These are phyloP conservation scores for Lactarius hengduanensis DNA, from an alignment of 768 basidiomycete species.

Conservation along the genomic window DNA sequence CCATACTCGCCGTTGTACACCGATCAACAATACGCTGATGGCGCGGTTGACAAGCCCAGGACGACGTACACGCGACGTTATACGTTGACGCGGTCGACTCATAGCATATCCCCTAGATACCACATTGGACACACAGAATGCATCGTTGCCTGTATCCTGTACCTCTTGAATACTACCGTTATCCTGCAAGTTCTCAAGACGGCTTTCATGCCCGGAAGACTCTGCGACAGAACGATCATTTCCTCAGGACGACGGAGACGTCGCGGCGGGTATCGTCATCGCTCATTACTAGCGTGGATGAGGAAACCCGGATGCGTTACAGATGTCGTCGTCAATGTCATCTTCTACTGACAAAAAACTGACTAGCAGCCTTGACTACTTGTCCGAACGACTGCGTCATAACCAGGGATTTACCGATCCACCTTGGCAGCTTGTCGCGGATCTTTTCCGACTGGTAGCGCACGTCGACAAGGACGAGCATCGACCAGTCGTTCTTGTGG, in stretches of 20 bases:
- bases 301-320: too few species aligned
- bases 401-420: constrained; percentile 61
- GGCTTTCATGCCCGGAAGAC: background rate
- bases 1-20: too few species aligned
- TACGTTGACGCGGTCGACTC: background rate
- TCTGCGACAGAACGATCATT: background rate
- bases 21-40: too few species aligned
- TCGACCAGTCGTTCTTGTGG: constrained; percentile 89
- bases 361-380: constrained; percentile 22
- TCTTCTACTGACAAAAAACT: constrained; percentile 23
- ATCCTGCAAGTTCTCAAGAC: background rate
- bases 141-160: background rate
- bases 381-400: constrained; percentile 25
- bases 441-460: constrained; percentile 74
- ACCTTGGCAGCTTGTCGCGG: constrained; percentile 79
- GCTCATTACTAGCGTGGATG: too few species aligned
- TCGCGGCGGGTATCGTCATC: too few species aligned
- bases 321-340: background rate
- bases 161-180: background rate
- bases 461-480: constrained; percentile 81
- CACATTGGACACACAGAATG: background rate
- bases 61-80: background rate
- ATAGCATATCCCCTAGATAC: background rate
- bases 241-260: too few species aligned
- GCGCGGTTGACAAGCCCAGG: background rate